Conservation (phyloP, 768 basidiomycete genomes). For the Hirschioporus abietinus region DNA sequence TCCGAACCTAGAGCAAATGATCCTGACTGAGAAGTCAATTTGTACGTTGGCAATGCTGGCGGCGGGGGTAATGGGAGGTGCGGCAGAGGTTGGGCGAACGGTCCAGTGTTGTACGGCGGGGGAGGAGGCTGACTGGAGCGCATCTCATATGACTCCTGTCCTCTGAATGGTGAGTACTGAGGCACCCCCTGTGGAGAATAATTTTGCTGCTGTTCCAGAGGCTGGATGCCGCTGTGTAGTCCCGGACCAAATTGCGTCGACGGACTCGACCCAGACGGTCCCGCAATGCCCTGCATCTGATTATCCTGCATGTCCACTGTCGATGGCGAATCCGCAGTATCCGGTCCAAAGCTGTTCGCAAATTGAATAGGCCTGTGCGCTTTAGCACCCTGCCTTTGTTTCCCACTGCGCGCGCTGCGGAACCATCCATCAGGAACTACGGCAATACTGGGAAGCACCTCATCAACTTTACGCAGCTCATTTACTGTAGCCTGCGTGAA, state of each 20-base stretch:
- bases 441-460: conserved; percentile 60
- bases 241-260: not conserved
- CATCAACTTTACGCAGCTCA: conserved; percentile 65
- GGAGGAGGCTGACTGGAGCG: not conserved
- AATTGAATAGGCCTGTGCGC: conserved; percentile 17
- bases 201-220: not conserved
- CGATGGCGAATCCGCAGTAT: not conserved
- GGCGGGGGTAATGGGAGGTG: not conserved
- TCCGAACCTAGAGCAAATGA: not conserved
- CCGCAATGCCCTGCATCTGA: not conserved
- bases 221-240: not conserved
- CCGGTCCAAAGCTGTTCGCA: not conserved
- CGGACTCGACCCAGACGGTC: not conserved
- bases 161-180: not conserved
- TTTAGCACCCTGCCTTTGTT: conserved; percentile 39
- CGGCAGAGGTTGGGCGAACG: not conserved
- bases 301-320: not conserved
- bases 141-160: not conserved
- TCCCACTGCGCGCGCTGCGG: conserved; percentile 68
- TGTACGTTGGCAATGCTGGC: not conserved
- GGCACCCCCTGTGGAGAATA: not conserved
- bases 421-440: conserved; percentile 77
- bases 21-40: not conserved
- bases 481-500: conserved; percentile 76
- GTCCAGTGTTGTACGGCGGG: not conserved